Percentiles rank a stretch among this genome's conserved stretches.
Evolutionary conservation across 805 yeast species (phyloP).

Genomic region (Danielia oregonensis): DNA sequence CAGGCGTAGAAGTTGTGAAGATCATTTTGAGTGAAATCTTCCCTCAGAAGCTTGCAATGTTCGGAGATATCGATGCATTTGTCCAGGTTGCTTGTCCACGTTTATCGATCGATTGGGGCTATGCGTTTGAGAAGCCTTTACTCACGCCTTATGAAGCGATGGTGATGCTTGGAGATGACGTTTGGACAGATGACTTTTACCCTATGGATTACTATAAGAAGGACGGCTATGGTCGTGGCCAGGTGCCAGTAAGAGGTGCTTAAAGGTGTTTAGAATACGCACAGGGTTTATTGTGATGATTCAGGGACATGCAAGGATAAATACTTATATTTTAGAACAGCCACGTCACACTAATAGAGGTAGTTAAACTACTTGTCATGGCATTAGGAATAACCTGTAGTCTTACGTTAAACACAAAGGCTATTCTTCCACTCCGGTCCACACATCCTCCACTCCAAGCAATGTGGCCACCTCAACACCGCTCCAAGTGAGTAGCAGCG

Average conservation of each 20-base stretch:
- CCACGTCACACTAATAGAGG: too few relatives aligned
- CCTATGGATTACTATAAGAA: slow-evolving; percentile 95
- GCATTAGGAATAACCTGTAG: too few relatives aligned
- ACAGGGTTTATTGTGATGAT: too few relatives aligned
- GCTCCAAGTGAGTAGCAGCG: slow-evolving; percentile 46
- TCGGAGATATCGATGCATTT: slow-evolving; percentile 90
- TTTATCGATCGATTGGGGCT: slow-evolving; percentile 97
- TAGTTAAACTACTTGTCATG: too few relatives aligned
- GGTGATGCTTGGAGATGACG: slow-evolving; percentile 78
- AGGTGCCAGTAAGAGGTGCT: slow-evolving; percentile 48
- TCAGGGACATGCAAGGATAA: too few relatives aligned
- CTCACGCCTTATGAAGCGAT: slow-evolving; percentile 95
- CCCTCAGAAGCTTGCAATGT: slow-evolving; percentile 87
- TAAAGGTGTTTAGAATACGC: too few relatives aligned
- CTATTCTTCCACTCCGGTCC: slow-evolving; percentile 1
- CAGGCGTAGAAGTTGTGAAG: slow-evolving; percentile 69
- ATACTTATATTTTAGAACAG: too few relatives aligned
- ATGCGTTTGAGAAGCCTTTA: slow-evolving; percentile 88
- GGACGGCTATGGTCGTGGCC: slow-evolving; percentile 91
- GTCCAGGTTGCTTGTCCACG: slow-evolving; percentile 98
- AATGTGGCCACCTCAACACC: slow-evolving; percentile 61
- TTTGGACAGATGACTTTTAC: slow-evolving; percentile 62
- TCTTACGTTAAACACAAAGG: too few relatives aligned
- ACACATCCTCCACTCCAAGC: slow-evolving; percentile 58
- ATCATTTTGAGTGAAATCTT: slow-evolving; percentile 89